These are phyloP conservation scores for Trichomonascus vanleenenianus DNA, from an alignment of 805 yeast species.

Conservation along the genomic window DNA sequence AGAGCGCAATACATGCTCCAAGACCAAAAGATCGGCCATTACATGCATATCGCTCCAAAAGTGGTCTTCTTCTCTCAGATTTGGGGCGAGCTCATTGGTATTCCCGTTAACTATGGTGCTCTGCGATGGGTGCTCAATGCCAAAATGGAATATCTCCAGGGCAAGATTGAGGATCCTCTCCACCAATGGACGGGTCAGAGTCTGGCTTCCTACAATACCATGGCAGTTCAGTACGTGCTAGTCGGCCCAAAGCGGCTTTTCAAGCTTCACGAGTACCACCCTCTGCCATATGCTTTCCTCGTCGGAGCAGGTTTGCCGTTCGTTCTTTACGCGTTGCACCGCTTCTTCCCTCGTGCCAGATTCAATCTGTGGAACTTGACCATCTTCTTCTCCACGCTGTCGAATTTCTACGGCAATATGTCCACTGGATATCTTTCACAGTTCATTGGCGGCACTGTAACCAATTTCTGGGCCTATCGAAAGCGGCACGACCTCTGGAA, in stretches of 20 bases:
- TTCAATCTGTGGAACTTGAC: conserved; percentile 12
- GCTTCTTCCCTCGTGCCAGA: conserved; percentile 4
- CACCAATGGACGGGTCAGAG: conserved; percentile 10
- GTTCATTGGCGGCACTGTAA: conserved; percentile 11
- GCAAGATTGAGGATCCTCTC: conserved; percentile 3
- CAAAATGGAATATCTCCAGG: conserved; percentile 4
- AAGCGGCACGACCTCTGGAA: conserved; percentile 10
- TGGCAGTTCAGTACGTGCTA: conserved; percentile 8
- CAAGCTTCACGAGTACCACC: conserved; percentile 4
- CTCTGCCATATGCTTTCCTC: conserved; percentile 7
- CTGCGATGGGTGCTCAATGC: conserved; percentile 8
- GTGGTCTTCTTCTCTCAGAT: conserved; percentile 5
- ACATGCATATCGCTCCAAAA: conserved; percentile 7
- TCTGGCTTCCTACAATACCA: conserved; percentile 4
- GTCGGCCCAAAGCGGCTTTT: conserved; percentile 6
- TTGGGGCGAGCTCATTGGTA: conserved; percentile 5
- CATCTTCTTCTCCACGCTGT: conserved; percentile 9
- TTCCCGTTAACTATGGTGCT: conserved; percentile 9
- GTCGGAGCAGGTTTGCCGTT: conserved; percentile 8
- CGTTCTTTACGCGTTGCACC: conserved; percentile 2
- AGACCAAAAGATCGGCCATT: conserved; percentile 7
- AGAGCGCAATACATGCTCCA: conserved; percentile 11
- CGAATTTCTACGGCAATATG: conserved; percentile 10
- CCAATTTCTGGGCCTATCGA: conserved; percentile 8
- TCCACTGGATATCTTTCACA: conserved; percentile 8